These are phyloP conservation scores for Articulospora tetracladia DNA, from an alignment of 495 filamentous ascomycete species.

Conservation along the genomic window DNA sequence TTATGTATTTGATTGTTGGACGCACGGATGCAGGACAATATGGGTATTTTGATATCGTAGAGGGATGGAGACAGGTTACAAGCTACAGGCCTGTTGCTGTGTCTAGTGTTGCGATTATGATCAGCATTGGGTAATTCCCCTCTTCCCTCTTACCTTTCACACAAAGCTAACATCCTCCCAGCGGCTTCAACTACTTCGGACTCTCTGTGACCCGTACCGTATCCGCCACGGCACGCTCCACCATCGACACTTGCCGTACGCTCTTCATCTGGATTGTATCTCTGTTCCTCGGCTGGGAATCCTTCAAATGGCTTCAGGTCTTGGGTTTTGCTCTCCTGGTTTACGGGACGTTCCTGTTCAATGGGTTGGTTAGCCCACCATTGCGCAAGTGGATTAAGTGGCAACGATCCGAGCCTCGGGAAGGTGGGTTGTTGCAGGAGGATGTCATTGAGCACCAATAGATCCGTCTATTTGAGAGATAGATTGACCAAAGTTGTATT, in stretches of 20 bases:
- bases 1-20: slow-evolving; percentile 74
- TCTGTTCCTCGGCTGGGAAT: slow-evolving; percentile 91
- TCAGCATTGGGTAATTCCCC: slow-evolving; percentile 80
- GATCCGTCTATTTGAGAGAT: too few relatives aligned
- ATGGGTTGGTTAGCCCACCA: slow-evolving; percentile 83
- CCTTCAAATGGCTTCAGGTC: slow-evolving; percentile 97
- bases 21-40: slow-evolving; percentile 65
- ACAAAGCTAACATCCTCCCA: slow-evolving; percentile 28
- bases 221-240: slow-evolving; percentile 86
- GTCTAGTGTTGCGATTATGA: slow-evolving; percentile 85
- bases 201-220: slow-evolving; percentile 85
- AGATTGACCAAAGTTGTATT: too few relatives aligned
- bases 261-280: slow-evolving; percentile 98
- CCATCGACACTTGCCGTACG: slow-evolving; percentile 95
- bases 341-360: slow-evolving; percentile 96
- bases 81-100: slow-evolving; percentile 64
- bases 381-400: slow-evolving; percentile 52
- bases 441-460: not conserved
- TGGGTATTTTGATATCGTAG: slow-evolving; percentile 85
- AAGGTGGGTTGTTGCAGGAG: not conserved
- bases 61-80: slow-evolving; percentile 76
- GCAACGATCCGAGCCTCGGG: not conserved
- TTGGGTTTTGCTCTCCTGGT: slow-evolving; percentile 83
- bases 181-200: slow-evolving; percentile 98
- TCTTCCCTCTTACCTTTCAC: slow-evolving; percentile 1